A percentile compares a stretch with the other conserved stretches of the same genome.
Conservation (phyloP, 2,329 filamentous ascomycete genomes). For the Dryadomyces sulphureus region DNA sequence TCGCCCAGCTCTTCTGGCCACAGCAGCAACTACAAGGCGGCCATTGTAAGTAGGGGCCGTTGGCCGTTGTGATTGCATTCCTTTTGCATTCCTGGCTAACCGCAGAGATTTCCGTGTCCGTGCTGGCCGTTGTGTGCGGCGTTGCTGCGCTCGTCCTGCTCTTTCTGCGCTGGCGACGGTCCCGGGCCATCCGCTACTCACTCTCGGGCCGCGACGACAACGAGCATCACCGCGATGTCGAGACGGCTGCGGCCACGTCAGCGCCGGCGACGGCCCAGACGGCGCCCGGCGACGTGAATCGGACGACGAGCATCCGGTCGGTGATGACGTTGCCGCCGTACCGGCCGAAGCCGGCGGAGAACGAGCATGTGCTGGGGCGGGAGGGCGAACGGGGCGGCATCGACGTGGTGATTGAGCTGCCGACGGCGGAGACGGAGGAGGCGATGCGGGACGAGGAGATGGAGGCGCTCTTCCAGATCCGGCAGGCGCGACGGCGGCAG, state of each 20-base stretch:
- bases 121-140: not conserved
- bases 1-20: no score
- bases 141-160: not conserved
- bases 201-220: conserved; percentile 14
- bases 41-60: not conserved
- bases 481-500: conserved; percentile 60
- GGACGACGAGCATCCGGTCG: conserved; percentile 78
- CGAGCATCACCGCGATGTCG: conserved; percentile 5
- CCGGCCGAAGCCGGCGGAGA: conserved; percentile 53
- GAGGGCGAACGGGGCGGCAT: conserved; percentile 88
- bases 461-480: conserved; percentile 83
- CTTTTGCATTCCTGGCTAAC: not conserved
- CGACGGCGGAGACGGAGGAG: conserved; percentile 68
- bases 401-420: conserved; percentile 77
- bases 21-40: not conserved
- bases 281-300: conserved; percentile 37
- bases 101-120: not conserved
- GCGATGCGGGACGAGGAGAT: conserved; percentile 73
- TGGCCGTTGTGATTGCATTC: not conserved
- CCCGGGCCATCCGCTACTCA: conserved; percentile 8
- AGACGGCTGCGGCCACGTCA: not conserved
- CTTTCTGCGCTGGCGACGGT: conserved; percentile 4
- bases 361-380: conserved; percentile 69
- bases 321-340: conserved; percentile 90
- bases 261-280: not conserved